phyloP scores from a whole-genome alignment of 805 yeast genomes.

The Barnettozyma vustinii region DNA sequence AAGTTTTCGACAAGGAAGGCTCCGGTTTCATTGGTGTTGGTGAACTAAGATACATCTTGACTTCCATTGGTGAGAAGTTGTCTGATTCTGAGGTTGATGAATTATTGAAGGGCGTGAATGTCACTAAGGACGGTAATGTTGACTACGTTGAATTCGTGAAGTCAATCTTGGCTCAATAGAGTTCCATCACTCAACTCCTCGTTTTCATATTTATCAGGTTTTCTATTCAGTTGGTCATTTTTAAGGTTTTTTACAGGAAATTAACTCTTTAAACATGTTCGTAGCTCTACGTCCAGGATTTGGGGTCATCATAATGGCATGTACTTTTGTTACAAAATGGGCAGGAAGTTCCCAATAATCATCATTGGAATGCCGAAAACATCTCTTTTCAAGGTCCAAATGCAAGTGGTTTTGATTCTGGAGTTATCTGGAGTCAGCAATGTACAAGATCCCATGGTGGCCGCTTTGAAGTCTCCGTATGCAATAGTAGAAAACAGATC shows the following conservation, averaged over 20 bases:
- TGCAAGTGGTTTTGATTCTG: slow-evolving; percentile 67
- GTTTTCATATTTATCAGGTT: neutral
- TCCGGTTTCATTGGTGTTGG: slow-evolving; percentile 98
- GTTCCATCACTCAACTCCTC: neutral
- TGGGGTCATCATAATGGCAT: neutral
- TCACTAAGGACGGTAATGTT: slow-evolving; percentile 89
- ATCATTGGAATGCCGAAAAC: slow-evolving; percentile 97
- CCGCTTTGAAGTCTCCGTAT: slow-evolving; percentile 85
- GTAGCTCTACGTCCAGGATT: neutral
- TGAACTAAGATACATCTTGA: slow-evolving; percentile 88
- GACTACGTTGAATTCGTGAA: slow-evolving; percentile 94
- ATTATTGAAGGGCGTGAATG: slow-evolving; percentile 89
- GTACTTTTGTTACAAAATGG: slow-evolving; percentile 44
- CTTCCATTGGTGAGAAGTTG: slow-evolving; percentile 93
- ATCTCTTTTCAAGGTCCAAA: slow-evolving; percentile 92
- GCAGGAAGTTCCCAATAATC: slow-evolving; percentile 91
- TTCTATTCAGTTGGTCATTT: neutral
- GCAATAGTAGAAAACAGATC: slow-evolving; percentile 79
- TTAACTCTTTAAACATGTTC: neutral
- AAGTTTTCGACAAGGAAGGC: slow-evolving; percentile 93
- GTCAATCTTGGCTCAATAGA: slow-evolving; percentile 81
- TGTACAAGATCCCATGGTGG: slow-evolving; percentile 83
- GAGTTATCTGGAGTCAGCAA: slow-evolving; percentile 54
- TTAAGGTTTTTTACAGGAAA: slow-evolving; percentile 1
- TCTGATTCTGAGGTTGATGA: slow-evolving; percentile 92